Base-by-base conservation (phyloP, 1,139 yeast genomes). In the Eremothecium coryli region DNA sequence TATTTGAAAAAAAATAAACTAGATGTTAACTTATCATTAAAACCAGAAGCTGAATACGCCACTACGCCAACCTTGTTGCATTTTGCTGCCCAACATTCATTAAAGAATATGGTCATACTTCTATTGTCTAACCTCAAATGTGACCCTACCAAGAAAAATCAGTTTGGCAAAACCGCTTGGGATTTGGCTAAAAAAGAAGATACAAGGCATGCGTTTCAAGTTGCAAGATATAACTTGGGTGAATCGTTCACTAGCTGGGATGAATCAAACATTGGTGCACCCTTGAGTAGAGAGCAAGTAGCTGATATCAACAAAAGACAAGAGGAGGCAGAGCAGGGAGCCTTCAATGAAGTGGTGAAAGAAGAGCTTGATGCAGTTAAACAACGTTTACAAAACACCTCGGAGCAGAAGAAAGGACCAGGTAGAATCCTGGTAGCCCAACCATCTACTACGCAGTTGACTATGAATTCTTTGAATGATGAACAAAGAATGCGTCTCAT, bases 51-150 rank as follows among this genome's bases (percentile, higher is more conserved):
- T 0, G 70, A 68, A 37, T 80, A 68, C 46, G 29, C 56, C 4
- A 62, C 65, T 14, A 69, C 81, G 0, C 95, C 97, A 2, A 82
- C 93, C 0, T 58, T 82, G 37, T 64, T 93, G 22, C 95, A 86
- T 53, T 85, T 65, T 54, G 93, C 95, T 0, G 63, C 96, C 0
- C 65, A 77, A 4, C 66, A 76, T 36, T 84, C 84, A 1, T 61
- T 78, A 10, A 65, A 68, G 29, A 84, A 78, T 45, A 76, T 86
- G 69, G 75, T 84, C 4, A 70, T 73, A 26, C 66, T 76, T 0
- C 61, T 93, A 31, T 56, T 90, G 23, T 65, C 70, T 8, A 77
- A 72, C 36, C 58, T 82, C 40, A 76, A 78, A 39, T 84, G 86
- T 1, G 79, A 84, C 43, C 94, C 95, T 0, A 64, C 77, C 0